Conservation (phyloP, 1,284 basidiomycete species). For the Neolentinus lepideus region DNA sequence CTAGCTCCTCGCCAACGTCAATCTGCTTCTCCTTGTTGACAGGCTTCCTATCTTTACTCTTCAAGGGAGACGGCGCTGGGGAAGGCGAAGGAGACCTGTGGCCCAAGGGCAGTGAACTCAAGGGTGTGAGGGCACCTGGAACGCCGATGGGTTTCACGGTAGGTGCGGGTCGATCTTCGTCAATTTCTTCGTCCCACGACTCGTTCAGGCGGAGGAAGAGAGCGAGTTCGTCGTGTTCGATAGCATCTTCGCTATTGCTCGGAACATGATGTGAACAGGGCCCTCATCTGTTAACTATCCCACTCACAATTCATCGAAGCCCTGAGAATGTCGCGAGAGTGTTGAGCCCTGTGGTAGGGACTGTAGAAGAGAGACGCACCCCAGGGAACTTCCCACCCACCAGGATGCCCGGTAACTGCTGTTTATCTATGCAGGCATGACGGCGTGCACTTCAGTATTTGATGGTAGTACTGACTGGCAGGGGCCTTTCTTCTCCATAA, state of each 20-base stretch:
- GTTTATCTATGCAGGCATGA: constrained; percentile 45
- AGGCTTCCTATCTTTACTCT: constrained; percentile 21
- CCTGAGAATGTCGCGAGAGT: constrained; percentile 23
- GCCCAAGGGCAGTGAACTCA: constrained; percentile 69
- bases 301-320: constrained; percentile 46
- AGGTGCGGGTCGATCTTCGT: constrained; percentile 45
- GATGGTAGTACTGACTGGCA: constrained; percentile 28
- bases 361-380: constrained; percentile 26
- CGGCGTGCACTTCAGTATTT: background rate
- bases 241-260: constrained; percentile 63
- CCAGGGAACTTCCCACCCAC: constrained; percentile 62
- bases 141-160: constrained; percentile 61
- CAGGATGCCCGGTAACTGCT: constrained; percentile 73
- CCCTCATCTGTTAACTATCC: constrained; percentile 13
- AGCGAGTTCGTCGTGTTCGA: constrained; percentile 66
- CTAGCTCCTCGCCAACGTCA: constrained; percentile 58
- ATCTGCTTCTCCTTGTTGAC: constrained; percentile 48
- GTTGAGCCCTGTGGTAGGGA: constrained; percentile 14
- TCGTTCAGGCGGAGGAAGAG: constrained; percentile 68
- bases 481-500: constrained; percentile 77
- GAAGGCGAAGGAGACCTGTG: constrained; percentile 52
- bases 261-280: constrained; percentile 7
- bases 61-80: constrained; percentile 33
- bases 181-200: constrained; percentile 47
- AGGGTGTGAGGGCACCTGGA: constrained; percentile 64